phyloP scores from a whole-genome alignment of 225 moss, liverwort and hornwort species.

The Takakia lepidozioides region DNA sequence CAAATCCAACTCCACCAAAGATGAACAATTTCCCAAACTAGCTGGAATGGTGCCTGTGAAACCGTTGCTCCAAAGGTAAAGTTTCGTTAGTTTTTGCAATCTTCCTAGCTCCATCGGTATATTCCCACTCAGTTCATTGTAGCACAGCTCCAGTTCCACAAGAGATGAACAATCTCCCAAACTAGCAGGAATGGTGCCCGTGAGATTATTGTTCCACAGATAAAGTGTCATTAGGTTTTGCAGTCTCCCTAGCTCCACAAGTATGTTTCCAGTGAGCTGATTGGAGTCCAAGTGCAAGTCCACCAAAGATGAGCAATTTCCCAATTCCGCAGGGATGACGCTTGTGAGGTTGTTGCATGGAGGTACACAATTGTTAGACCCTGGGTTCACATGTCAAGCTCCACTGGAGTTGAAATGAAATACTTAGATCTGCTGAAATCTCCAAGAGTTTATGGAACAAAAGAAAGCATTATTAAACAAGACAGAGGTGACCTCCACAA shows the following conservation, averaged over 20 bases:
- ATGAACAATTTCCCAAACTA: conserved; percentile 16
- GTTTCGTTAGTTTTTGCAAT: conserved; percentile 15
- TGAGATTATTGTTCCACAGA: conserved; percentile 12
- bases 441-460: no score
- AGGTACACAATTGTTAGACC: no score
- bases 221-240: conserved; percentile 15
- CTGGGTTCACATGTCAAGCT: no score
- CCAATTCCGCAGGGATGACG: conserved; percentile 21
- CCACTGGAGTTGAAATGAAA: no score
- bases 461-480: no score
- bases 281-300: conserved; percentile 17
- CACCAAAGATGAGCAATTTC: conserved; percentile 10
- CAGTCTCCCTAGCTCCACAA: conserved; percentile 25
- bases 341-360: no score
- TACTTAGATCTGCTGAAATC: no score
- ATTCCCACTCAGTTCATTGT: conserved; percentile 16
- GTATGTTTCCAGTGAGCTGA: conserved; percentile 9
- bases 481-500: no score
- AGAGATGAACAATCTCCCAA: conserved; percentile 20
- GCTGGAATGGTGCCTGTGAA: conserved; percentile 28
- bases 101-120: conserved; percentile 27
- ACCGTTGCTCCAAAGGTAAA: conserved; percentile 17
- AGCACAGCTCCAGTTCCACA: conserved; percentile 23
- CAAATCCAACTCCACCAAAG: conserved; percentile 18
- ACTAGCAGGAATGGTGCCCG: conserved; percentile 22